Evolutionary conservation across 169 alveolate genomes (phyloP).

Genomic region (Plasmodium vinckei): DNA sequence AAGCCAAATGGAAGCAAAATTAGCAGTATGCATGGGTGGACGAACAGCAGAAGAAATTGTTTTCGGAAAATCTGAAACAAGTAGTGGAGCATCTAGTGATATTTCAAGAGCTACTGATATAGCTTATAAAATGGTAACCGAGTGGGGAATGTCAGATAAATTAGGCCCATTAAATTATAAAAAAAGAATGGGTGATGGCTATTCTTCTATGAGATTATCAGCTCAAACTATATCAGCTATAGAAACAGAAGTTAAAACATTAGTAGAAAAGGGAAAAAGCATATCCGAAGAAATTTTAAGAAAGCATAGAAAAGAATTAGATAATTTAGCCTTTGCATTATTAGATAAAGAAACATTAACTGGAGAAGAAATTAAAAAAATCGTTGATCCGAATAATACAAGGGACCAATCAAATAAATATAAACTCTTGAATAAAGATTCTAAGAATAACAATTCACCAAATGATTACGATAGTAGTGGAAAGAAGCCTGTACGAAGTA

Average conservation of each 20-base stretch:
- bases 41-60: conserved; percentile 95
- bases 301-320: conserved; percentile 84
- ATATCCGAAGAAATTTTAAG: conserved; percentile 88
- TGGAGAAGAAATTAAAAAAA: conserved; percentile 86
- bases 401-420: conserved; percentile 37
- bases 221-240: conserved; percentile 81
- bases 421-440: conserved; percentile 7
- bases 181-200: conserved; percentile 80
- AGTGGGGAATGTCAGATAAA: conserved; percentile 94
- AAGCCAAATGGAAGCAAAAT: conserved; percentile 92
- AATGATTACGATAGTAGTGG: not conserved
- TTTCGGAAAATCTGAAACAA: conserved; percentile 91
- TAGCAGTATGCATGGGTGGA: conserved; percentile 98
- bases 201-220: conserved; percentile 78
- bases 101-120: conserved; percentile 90
- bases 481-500: not conserved
- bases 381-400: conserved; percentile 76
- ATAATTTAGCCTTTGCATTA: conserved; percentile 83
- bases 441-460: not conserved
- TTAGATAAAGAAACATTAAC: conserved; percentile 88
- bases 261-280: conserved; percentile 85
- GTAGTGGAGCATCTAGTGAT: conserved; percentile 95
- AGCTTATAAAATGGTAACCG: conserved; percentile 91
- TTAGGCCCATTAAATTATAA: conserved; percentile 87
- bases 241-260: conserved; percentile 83